phyloP scores from a whole-genome alignment of 768 basidiomycete genomes.

The Candolleomyces aberdarensis region DNA sequence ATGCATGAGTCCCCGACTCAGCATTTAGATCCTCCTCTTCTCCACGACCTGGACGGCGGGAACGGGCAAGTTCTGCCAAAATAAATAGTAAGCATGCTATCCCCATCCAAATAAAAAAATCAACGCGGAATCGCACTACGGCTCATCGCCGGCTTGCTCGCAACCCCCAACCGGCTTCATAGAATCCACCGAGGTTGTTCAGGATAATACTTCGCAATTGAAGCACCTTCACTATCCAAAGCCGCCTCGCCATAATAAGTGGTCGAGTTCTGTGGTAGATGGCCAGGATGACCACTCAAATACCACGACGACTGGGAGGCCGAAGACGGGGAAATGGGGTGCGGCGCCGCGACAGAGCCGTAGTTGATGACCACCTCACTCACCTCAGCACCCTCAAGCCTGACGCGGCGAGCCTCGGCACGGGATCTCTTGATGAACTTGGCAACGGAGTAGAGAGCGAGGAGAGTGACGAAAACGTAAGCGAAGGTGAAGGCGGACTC shows the following conservation, averaged over 20 bases:
- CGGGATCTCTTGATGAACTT: slow-evolving; percentile 39
- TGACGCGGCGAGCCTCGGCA: slow-evolving; percentile 33
- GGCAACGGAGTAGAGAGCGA: slow-evolving; percentile 34
- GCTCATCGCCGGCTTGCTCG: slow-evolving; percentile 1
- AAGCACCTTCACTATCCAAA: slow-evolving; percentile 7
- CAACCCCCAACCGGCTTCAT: slow-evolving; percentile 14
- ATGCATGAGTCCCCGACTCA: background rate
- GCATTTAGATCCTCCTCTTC: slow-evolving; percentile 17
- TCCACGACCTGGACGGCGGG: slow-evolving; percentile 11
- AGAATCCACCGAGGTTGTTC: slow-evolving; percentile 36
- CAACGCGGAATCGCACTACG: slow-evolving; percentile 5
- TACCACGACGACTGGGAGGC: slow-evolving; percentile 6
- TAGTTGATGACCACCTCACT: slow-evolving; percentile 39
- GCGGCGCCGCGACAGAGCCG: slow-evolving; percentile 29
- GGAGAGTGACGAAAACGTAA: slow-evolving; percentile 35
- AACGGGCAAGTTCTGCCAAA: slow-evolving; percentile 16
- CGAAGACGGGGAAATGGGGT: slow-evolving; percentile 4
- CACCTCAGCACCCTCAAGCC: slow-evolving; percentile 48
- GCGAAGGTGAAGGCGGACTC: slow-evolving; percentile 34
- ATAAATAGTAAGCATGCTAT: background rate
- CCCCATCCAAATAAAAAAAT: background rate
- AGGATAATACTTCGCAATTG: slow-evolving; percentile 24
- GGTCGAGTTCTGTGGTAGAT: slow-evolving; percentile 16
- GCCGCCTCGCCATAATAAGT: slow-evolving; percentile 14
- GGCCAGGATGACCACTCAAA: background rate